A percentile compares a stretch with the other conserved stretches of the same genome.
phyloP scores from a whole-genome alignment of 2,329 filamentous ascomycete species.

The Xylaria digitata region DNA sequence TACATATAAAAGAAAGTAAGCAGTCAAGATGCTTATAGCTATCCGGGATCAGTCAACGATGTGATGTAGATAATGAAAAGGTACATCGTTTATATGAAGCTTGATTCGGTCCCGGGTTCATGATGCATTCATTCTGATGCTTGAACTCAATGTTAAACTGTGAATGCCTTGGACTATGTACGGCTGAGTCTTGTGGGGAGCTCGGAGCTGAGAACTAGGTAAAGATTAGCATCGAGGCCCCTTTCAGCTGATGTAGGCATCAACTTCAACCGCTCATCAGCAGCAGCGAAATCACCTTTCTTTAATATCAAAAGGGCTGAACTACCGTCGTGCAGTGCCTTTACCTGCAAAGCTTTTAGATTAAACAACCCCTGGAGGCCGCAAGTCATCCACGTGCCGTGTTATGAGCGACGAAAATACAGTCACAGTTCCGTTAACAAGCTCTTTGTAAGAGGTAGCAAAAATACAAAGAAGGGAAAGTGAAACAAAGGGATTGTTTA shows the following conservation, averaged over 20 bases:
- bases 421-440: neutral
- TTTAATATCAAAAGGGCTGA: neutral
- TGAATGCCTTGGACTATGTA: constrained; percentile 10
- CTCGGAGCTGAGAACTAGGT: neutral
- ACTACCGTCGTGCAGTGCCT: neutral
- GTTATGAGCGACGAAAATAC: too few relatives aligned
- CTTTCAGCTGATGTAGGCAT: constrained; percentile 4
- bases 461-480: too few relatives aligned
- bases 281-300: neutral
- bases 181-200: constrained; percentile 19
- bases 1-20: neutral
- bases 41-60: neutral
- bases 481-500: neutral
- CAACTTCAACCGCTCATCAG: neutral
- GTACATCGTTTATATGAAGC: neutral
- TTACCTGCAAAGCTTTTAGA: too few relatives aligned
- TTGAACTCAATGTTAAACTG: constrained; percentile 20
- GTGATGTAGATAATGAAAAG: neutral
- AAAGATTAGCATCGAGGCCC: neutral
- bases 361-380: too few relatives aligned
- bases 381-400: neutral
- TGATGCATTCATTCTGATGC: neutral
- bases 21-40: neutral
- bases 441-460: neutral
- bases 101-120: neutral